Evolutionary conservation across 2,329 filamentous ascomycete genomes (phyloP), one percentile per base, ranked within the genome.

Genomic region (Diplodia seriata): DNA sequence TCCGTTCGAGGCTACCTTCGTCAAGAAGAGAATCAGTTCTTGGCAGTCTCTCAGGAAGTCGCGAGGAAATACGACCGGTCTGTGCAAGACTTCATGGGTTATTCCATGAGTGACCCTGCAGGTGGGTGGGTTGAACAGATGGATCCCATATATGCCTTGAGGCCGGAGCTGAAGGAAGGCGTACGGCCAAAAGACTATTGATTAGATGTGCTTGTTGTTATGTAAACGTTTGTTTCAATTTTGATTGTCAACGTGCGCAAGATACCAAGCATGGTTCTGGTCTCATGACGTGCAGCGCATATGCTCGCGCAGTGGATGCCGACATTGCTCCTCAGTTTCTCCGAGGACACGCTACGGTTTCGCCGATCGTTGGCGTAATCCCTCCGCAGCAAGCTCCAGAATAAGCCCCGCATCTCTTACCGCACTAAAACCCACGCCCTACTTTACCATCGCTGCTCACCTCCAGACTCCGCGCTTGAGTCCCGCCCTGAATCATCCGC

Each of bases 1-100:
- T 59, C 56, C 9, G 36, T 51, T 18, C 38, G 66, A 33, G 66
- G 66, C 18, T 68, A 43, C 12, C 66, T 68, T 20, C 47, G 66
- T 9, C 66, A 68, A 66, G 78, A 81, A 68, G 79, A 82, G 71
- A 81, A 81, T 54, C 77, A 80, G 68, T 80, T 76, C 65, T 71
- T 81, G 15, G 72, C 74, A 1, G 73, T 73, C 20, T 68, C 71
- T 31, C 50, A 73, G 18, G 72, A 73, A 40, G 71, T 71, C 47
- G 72, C 74, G 31, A 69, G 72, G 54, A 56, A 73, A 66, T 56
- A 72, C 29, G 70, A 71, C 4, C 57, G 63, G 1, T n/a, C 33
- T 14, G 36, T 71, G 5, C 70, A 74, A 56, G 59, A 69, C 47
- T 70, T 71, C 50, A 70, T 72, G 23, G 72, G 72, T 1, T 74